These are phyloP conservation scores for Trichoderma arundinaceum DNA, from an alignment of 2,329 filamentous ascomycete species.

Conservation along the genomic window DNA sequence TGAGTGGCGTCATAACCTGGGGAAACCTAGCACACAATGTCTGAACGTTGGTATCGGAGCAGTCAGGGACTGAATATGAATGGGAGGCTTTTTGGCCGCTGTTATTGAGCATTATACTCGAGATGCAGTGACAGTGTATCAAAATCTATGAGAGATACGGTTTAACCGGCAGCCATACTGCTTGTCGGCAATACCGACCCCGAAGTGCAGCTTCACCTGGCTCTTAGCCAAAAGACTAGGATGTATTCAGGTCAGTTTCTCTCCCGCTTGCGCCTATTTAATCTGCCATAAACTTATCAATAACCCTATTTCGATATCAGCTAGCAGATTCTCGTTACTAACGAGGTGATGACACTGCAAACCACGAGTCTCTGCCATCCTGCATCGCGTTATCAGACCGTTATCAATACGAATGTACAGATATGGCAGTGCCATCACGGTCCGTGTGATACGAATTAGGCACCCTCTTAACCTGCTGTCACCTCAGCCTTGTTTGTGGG, in stretches of 20 bases:
- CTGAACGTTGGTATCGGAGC: background rate
- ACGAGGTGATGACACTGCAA: background rate
- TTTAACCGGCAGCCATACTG: background rate
- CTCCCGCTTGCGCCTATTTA: background rate
- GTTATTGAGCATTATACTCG: background rate
- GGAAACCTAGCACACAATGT: slow-evolving; percentile 1
- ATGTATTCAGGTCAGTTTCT: background rate
- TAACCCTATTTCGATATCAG: background rate
- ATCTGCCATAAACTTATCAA: background rate
- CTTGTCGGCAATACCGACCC: background rate
- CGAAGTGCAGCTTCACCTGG: background rate
- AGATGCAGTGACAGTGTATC: no score
- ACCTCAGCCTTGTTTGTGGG: slow-evolving; percentile 1
- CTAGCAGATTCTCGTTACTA: background rate
- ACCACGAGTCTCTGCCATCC: background rate
- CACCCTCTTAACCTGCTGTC: background rate
- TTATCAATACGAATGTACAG: background rate
- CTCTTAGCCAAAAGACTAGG: background rate
- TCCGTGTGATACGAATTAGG: background rate
- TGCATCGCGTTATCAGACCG: background rate
- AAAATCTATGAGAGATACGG: background rate
- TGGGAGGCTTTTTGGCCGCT: background rate
- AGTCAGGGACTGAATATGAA: background rate
- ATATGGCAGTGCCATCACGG: background rate
- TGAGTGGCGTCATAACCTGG: slow-evolving; percentile 13